Evolutionary conservation across 2,329 filamentous ascomycete species (phyloP).

Genomic region (Paradendryphiella salina): DNA sequence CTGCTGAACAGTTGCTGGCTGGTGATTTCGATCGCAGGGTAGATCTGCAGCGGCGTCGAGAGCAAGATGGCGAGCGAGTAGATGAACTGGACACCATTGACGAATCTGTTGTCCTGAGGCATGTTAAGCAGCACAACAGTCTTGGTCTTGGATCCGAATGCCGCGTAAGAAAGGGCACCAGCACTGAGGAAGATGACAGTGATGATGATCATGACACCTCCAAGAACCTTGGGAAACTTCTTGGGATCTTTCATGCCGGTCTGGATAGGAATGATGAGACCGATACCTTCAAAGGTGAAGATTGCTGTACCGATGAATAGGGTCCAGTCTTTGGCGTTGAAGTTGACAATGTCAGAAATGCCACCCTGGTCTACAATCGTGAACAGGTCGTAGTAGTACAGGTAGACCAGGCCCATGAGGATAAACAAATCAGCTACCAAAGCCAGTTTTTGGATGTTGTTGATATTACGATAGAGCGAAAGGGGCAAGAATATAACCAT

Average conservation of each 20-base stretch:
- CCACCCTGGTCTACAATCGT: constrained; percentile 75
- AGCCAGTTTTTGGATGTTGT: constrained; percentile 93
- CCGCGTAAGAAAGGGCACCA: constrained; percentile 91
- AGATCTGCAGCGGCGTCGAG: constrained; percentile 93
- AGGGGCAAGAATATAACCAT: constrained; percentile 94
- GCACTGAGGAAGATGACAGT: constrained; percentile 87
- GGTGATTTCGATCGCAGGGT: constrained; percentile 94
- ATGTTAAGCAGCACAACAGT: constrained; percentile 96
- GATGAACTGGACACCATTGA: constrained; percentile 93
- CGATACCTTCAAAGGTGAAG: constrained; percentile 98
- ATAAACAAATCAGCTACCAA: constrained; percentile 94
- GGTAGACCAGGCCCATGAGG: constrained; percentile 83
- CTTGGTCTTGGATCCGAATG: constrained; percentile 92
- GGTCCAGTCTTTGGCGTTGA: constrained; percentile 92
- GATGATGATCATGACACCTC: constrained; percentile 91
- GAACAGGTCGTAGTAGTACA: constrained; percentile 92
- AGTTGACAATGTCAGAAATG: constrained; percentile 81
- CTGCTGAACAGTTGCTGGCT: constrained; percentile 92
- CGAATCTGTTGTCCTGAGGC: constrained; percentile 91
- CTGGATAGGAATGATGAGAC: constrained; percentile 96
- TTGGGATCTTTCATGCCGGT: constrained; percentile 91
- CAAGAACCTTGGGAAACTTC: constrained; percentile 88
- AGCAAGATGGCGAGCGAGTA: constrained; percentile 98
- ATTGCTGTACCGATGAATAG: constrained; percentile 98
- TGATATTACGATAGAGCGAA: constrained; percentile 92